Base-by-base conservation (phyloP, 768 basidiomycete species). In the Russula sp. region DNA sequence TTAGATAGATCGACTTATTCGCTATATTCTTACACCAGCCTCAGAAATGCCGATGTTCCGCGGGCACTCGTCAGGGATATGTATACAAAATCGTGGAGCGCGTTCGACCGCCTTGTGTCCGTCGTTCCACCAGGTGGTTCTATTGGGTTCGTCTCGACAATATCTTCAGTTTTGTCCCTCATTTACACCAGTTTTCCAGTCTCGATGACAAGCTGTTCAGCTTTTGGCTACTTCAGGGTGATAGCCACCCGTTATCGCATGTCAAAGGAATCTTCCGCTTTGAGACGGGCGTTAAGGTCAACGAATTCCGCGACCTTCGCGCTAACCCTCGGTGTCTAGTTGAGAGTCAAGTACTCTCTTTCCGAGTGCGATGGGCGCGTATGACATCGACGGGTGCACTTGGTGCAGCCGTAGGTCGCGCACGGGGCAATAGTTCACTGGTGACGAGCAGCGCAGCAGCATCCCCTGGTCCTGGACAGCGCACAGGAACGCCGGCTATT, bases 21-120 rank as follows among this genome's bases (percentile, higher is more conserved):
- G 42, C 36, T 30, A 40, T 34, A 26, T 30, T 52, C 46, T 44
- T 53, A 55, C 52, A 59, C 68, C n/a, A 28, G 22, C n/a, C 20
- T 42, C 69, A 88, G 90, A 73, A 93, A 93, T 72, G 90, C 89
- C 18, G 91, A 92, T 72, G 87, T 91, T 28, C 89, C 92, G 13
- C 84, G 91, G 56, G 88, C 90, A 1, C 80, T 92, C 22, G 92
- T 92, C 52, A 84, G 91, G 62, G 91, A 93, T 69, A 89, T 92
- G 88, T 94, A 94, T 72, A 92, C 90, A 28, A 94, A 94, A 75
- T 91, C 89, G 67, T 94, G 92, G 92, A 91, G 89, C 72, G 91
- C 91, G 2, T 93, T 94, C 70, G 91, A 93, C 72, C 84, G 92
- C 11, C 81, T 94, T 7, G 88, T 94, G 20, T 88, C 89, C 5